A percentile compares a stretch with the other conserved stretches of the same genome.
Evolutionary conservation across 2,329 filamentous ascomycete genomes (phyloP).

Genomic region (Coniochaeta sp.): DNA sequence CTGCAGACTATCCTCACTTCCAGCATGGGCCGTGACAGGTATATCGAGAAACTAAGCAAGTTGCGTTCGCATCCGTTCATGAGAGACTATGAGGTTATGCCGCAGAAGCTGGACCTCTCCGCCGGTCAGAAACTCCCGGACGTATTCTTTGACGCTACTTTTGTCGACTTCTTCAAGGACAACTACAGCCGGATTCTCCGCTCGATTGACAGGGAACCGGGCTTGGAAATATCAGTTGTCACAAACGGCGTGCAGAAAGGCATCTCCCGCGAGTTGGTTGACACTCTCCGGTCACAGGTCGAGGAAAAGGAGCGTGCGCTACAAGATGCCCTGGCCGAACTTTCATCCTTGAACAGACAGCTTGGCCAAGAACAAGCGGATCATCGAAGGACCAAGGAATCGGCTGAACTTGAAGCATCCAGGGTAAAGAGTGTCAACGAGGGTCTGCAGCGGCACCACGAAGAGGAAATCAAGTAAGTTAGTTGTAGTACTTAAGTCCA

Average conservation of each 20-base stretch:
- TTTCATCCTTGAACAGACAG: conserved; percentile 40
- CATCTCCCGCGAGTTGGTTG: conserved; percentile 88
- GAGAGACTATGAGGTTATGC: conserved; percentile 82
- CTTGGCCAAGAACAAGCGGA: conserved; percentile 69
- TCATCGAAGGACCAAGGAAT: conserved; percentile 59
- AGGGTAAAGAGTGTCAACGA: conserved; percentile 61
- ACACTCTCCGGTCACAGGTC: conserved; percentile 71
- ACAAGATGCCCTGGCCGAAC: conserved; percentile 36
- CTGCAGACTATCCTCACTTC: conserved; percentile 72
- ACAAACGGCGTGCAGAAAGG: conserved; percentile 78
- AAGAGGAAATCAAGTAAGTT: conserved; percentile 40
- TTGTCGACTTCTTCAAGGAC: conserved; percentile 92
- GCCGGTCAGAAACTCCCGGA: conserved; percentile 56
- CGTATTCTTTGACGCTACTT: conserved; percentile 77
- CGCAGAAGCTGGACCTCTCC: conserved; percentile 54
- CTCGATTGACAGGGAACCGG: conserved; percentile 86
- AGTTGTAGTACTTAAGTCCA: neutral
- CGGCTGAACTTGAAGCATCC: conserved; percentile 42
- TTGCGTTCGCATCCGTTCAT: conserved; percentile 72
- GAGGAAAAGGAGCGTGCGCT: conserved; percentile 58
- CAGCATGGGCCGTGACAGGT: conserved; percentile 77
- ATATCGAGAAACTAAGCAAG: conserved; percentile 72
- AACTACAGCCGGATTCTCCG: conserved; percentile 82
- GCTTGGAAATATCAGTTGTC: conserved; percentile 74
- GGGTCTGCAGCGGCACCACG: conserved; percentile 61